Conservation (phyloP, 2,329 filamentous ascomycete genomes). For the Epichloe typhina region DNA sequence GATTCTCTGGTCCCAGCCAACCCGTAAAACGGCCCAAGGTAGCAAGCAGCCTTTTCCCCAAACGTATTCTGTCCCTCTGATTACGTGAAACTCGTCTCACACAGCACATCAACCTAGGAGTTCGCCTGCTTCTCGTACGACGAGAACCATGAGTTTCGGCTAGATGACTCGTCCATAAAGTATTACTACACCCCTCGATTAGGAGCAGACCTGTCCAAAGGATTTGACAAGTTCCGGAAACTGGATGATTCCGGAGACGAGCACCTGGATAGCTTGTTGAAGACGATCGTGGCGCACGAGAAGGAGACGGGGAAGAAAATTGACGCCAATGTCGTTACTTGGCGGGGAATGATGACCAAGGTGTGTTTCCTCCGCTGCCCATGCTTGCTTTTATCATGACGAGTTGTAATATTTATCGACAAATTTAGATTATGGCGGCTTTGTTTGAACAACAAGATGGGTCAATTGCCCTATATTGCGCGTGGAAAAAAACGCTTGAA, state of each 20-base stretch:
- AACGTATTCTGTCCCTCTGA: background rate
- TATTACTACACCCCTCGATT: constrained; percentile 76
- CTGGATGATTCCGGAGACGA: constrained; percentile 74
- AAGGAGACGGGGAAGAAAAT: constrained; percentile 51
- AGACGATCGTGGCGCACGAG: constrained; percentile 62
- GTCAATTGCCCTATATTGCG: constrained; percentile 24
- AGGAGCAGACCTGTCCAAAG: constrained; percentile 60
- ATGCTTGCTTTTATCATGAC: background rate
- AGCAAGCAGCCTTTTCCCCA: background rate
- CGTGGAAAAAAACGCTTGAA: no score
- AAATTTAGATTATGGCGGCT: constrained; percentile 61
- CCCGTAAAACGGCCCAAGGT: constrained; percentile 66
- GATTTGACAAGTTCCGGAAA: constrained; percentile 72
- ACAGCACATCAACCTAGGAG: constrained; percentile 43
- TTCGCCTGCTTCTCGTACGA: constrained; percentile 92
- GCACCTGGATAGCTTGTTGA: constrained; percentile 74
- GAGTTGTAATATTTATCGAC: background rate
- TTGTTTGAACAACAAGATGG: constrained; percentile 74
- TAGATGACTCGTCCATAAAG: constrained; percentile 65
- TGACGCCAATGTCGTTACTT: constrained; percentile 74
- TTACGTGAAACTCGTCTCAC: background rate
- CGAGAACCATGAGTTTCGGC: constrained; percentile 60
- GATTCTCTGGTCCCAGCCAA: constrained; percentile 54
- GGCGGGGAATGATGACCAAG: constrained; percentile 98
- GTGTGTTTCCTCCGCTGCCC: constrained; percentile 28